Percentiles rank a stretch among this genome's conserved stretches.
These are phyloP conservation scores for Priceomyces fermenticarens DNA, from an alignment of 805 yeast genomes.

Conservation along the genomic window DNA sequence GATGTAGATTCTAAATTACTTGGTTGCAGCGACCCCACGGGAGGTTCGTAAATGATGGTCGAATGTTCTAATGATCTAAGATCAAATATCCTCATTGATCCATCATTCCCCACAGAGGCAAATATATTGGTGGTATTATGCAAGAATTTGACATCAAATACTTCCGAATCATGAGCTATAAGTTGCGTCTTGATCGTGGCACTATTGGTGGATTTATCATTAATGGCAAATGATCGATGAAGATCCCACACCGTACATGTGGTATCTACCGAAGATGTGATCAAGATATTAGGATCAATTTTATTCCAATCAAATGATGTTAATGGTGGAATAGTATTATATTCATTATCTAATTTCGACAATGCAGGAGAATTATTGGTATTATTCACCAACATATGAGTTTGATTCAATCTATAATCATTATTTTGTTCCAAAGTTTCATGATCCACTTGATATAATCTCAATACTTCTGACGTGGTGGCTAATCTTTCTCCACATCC, in stretches of 20 bases:
- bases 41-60: conserved; percentile 84
- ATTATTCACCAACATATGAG: conserved; percentile 40
- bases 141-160: conserved; percentile 84
- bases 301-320: conserved; percentile 94
- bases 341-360: conserved; percentile 23
- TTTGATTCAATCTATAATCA: conserved; percentile 34
- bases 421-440: conserved; percentile 40
- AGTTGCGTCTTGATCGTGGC: conserved; percentile 83
- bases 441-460: conserved; percentile 58
- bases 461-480: conserved; percentile 67
- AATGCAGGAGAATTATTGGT: conserved; percentile 23
- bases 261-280: conserved; percentile 89
- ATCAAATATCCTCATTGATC: conserved; percentile 90
- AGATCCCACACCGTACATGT: conserved; percentile 97
- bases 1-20: conserved; percentile 2
- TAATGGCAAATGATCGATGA: conserved; percentile 22
- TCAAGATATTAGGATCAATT: conserved; percentile 62
- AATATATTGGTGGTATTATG: conserved; percentile 73
- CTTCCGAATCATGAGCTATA: conserved; percentile 95
- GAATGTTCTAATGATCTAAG: conserved; percentile 86
- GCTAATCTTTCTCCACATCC: conserved; percentile 48
- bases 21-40: conserved; percentile 8
- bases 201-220: conserved; percentile 31
- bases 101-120: conserved; percentile 94
- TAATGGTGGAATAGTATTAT: conserved; percentile 72